Base-by-base conservation (phyloP, 2,329 filamentous ascomycete genomes). In the Oidium heveae region DNA sequence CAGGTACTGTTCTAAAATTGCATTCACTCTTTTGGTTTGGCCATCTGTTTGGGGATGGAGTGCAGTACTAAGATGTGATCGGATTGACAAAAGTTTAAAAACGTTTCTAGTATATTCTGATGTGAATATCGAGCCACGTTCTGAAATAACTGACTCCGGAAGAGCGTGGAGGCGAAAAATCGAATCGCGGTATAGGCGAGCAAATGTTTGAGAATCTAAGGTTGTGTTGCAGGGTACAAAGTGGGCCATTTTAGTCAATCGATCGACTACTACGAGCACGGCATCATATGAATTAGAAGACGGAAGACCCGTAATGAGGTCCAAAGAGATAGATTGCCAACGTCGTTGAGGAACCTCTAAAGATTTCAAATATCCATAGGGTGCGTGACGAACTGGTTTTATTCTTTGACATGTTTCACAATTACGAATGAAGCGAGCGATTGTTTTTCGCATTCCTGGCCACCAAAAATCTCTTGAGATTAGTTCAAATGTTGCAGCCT, bases 1-100 rank as follows among this genome's bases (percentile, higher is more conserved):
- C 9, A 58, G 24, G 16, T 57, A 58, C 8, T 20, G 4, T 37
- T 58, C 34, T 13, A 58, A 7, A 33, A 41, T 55, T 8, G 55
- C 16, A 36, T 57, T 57, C 18, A 44, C 13, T 24, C 47, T 16
- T 44, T 57, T 46, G 36, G 3, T 57, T 22, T 55, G 13, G 10
- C 52, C 32, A 32, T 57, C 41, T 28, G 28, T 57, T 24, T 57
- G 24, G 1, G 36, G 52, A 16, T 58, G 33, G 43, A 59, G 57
- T 22, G 36, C 28, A 20, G 53, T 59, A 39, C 32, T 37, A 5
- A 37, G 13, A 22, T 18, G 50, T 15, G 46, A 28, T 49, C 16
- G 4, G 16, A 49, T 49, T 13, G 46, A 33, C 15, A 33, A 16
- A 49, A 32, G 8, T 49, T 49, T 32, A 16, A 22, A 1, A 13